These are phyloP conservation scores for Ogataea salicorniae DNA, from an alignment of 805 yeast species.

Conservation along the genomic window DNA sequence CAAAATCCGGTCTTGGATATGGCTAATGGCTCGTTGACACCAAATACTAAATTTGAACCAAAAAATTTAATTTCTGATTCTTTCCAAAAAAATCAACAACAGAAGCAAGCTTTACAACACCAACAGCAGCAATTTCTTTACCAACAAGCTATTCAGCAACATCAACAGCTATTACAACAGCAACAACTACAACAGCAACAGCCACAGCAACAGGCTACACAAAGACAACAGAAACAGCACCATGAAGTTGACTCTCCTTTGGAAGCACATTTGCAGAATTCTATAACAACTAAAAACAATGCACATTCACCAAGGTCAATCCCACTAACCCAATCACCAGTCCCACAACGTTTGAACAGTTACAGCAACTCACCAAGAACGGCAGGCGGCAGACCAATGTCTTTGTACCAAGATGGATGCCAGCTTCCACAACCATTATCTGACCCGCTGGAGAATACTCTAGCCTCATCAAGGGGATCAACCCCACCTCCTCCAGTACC, in stretches of 20 bases:
- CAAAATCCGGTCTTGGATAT: conserved; percentile 13
- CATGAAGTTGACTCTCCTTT: not conserved
- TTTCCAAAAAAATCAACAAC: not conserved
- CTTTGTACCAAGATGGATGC: conserved; percentile 8
- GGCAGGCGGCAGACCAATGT: conserved; percentile 4
- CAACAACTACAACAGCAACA: not conserved
- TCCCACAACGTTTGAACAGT: conserved; percentile 18
- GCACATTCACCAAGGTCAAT: conserved; percentile 1
- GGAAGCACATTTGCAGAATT: too few species aligned
- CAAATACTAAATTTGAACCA: not conserved
- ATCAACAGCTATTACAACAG: not conserved
- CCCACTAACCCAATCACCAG: not conserved
- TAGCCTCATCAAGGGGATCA: not conserved
- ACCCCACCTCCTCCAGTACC: conserved; percentile 20
- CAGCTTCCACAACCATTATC: conserved; percentile 2
- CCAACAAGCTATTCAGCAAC: not conserved
- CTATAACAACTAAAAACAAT: not conserved
- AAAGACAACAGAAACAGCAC: not conserved
- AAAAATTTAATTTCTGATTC: not conserved
- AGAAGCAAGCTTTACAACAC: not conserved
- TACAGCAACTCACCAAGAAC: conserved; percentile 15
- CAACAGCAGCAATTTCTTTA: not conserved
- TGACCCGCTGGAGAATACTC: not conserved
- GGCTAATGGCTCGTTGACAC: not conserved
- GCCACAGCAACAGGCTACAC: not conserved